phyloP scores from a whole-genome alignment of 2,329 filamentous ascomycete genomes.

The Ilyonectria mors-panacis region DNA sequence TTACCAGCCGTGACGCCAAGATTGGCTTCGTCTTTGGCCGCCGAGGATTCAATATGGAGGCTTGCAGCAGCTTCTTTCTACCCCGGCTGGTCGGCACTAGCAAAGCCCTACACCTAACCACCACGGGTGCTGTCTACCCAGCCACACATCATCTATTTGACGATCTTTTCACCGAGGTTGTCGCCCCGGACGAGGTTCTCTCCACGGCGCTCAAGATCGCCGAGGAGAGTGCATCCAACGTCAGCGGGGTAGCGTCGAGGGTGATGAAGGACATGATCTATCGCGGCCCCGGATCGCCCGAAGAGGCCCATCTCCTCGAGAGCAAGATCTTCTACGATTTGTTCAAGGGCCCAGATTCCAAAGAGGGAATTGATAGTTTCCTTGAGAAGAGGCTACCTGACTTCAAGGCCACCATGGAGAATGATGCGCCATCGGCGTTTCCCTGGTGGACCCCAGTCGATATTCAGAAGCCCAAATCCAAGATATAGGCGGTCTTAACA shows the following conservation, averaged over 20 bases:
- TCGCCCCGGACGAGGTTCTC: constrained; percentile 73
- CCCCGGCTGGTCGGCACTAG: constrained; percentile 77
- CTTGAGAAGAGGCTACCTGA: constrained; percentile 76
- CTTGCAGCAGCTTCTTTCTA: constrained; percentile 79
- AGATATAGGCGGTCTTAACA: constrained; percentile 36
- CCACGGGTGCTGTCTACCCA: constrained; percentile 75
- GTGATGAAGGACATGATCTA: constrained; percentile 83
- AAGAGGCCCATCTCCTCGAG: constrained; percentile 80
- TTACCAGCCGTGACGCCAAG: constrained; percentile 72
- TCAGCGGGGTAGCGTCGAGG: constrained; percentile 73
- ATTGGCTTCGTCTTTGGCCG: constrained; percentile 83
- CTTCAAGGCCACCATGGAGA: constrained; percentile 73
- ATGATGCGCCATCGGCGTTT: constrained; percentile 71
- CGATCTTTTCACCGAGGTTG: constrained; percentile 76
- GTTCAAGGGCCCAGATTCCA: constrained; percentile 71
- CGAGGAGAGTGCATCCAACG: constrained; percentile 76
- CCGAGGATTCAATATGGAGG: constrained; percentile 80
- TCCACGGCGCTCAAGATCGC: constrained; percentile 76
- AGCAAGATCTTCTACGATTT: constrained; percentile 74
- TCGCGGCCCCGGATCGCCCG: constrained; percentile 69
- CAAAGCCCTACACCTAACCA: constrained; percentile 75
- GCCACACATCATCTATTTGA: constrained; percentile 66
- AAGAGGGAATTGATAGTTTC: constrained; percentile 79
- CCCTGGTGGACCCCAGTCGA: constrained; percentile 76
- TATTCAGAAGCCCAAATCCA: constrained; percentile 46